Evolutionary conservation across 2,329 filamentous ascomycete genomes (phyloP).

Genomic region (Ophiosphaerella narmari): DNA sequence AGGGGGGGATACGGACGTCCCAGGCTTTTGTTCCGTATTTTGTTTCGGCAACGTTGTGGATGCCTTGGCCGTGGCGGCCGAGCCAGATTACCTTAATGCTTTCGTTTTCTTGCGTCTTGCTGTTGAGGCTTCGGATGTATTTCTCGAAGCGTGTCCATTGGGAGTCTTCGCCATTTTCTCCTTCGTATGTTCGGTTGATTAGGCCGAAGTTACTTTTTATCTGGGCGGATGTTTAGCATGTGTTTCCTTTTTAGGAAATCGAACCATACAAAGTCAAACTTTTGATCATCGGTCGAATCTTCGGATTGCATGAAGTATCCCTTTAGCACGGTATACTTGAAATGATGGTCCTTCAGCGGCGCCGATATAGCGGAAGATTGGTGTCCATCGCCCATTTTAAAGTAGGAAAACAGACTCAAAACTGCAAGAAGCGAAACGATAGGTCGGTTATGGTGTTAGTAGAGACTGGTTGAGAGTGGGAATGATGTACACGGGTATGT

Average conservation of each 20-base stretch:
- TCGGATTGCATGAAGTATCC: conserved; percentile 70
- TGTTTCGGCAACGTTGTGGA: conserved; percentile 68
- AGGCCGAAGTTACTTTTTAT: conserved; percentile 68
- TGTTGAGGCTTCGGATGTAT: conserved; percentile 60
- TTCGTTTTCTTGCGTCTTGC: conserved; percentile 47
- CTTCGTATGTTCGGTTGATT: conserved; percentile 63
- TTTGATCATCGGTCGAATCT: conserved; percentile 56
- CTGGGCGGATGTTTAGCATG: conserved; percentile 41
- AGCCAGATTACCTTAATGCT: conserved; percentile 71
- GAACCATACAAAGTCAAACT: conserved; percentile 66
- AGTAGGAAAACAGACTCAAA: conserved; percentile 12
- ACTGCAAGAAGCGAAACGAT: conserved; percentile 15
- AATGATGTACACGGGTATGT: conserved; percentile 7
- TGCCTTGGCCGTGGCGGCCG: conserved; percentile 71
- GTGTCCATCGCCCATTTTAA: conserved; percentile 6
- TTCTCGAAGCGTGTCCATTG: conserved; percentile 66
- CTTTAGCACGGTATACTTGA: conserved; percentile 63
- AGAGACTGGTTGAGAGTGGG: not conserved
- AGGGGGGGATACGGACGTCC: conserved; percentile 59
- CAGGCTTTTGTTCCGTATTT: conserved; percentile 70
- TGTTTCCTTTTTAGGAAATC: not conserved
- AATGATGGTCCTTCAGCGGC: conserved; percentile 41
- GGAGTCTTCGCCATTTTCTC: conserved; percentile 38
- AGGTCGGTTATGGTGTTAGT: conserved; percentile 9
- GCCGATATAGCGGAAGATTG: conserved; percentile 2